Percentiles rank a stretch among this genome's conserved stretches.
Conservation (phyloP, 2,329 filamentous ascomycete species). For the Scedosporium boydii region DNA sequence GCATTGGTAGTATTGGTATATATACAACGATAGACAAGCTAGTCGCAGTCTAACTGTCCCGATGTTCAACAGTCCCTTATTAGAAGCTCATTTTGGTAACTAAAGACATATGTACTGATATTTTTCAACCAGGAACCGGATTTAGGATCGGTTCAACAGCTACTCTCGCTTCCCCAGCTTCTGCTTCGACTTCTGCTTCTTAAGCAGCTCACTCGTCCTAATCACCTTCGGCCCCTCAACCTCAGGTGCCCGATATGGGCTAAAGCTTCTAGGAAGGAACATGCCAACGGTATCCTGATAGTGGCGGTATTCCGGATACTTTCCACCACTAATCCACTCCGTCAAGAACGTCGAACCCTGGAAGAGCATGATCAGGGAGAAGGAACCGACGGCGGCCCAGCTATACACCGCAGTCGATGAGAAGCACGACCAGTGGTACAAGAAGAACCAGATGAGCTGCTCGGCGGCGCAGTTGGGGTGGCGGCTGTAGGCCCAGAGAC, state of each 20-base stretch:
- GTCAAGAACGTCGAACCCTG: conserved; percentile 84
- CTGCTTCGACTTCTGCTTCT: conserved; percentile 30
- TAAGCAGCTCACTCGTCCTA: conserved; percentile 39
- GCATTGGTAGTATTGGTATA: background rate
- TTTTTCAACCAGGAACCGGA: background rate
- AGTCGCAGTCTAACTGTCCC: background rate
- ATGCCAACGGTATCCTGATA: conserved; percentile 78
- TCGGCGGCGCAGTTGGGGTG: conserved; percentile 95
- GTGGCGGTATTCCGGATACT: conserved; percentile 79
- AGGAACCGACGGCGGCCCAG: conserved; percentile 66
- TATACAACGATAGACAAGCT: conserved; percentile 9
- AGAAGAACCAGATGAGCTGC: conserved; percentile 76
- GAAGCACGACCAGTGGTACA: conserved; percentile 84
- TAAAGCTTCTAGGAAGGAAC: conserved; percentile 59
- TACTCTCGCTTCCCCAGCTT: conserved; percentile 16
- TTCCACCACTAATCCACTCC: conserved; percentile 66
- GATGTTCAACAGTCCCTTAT: background rate
- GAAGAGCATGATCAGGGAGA: conserved; percentile 69
- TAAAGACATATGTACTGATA: background rate
- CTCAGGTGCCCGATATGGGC: conserved; percentile 31
- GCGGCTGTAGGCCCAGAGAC: conserved; percentile 78
- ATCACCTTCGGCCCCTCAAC: conserved; percentile 33
- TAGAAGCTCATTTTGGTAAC: too few species aligned
- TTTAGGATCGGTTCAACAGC: background rate
- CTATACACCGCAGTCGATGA: conserved; percentile 61